Evolutionary conservation across 495 filamentous ascomycete genomes (phyloP), one percentile per base, ranked within the genome.

Genomic region (Penicillium subrubescens): DNA sequence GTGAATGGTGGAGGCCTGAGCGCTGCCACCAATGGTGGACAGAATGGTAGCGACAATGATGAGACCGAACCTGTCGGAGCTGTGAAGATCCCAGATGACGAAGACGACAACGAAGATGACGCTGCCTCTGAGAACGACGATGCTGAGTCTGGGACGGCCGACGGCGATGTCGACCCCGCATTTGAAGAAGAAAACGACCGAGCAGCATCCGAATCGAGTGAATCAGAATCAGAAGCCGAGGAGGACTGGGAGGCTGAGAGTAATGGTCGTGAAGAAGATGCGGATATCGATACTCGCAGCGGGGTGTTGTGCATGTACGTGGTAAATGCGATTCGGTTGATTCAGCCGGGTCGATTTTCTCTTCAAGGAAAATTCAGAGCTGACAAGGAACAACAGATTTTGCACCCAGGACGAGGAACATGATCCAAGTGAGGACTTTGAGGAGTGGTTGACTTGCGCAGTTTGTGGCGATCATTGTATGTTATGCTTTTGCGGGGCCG

Each of bases 401-500:
- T 97, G 93, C 75, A 85, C 83, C 43, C 82, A 91, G 66, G 90
- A 93, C 69, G 93, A 96, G 77, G 91, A 94, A 57, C 79, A 95
- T 65, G 93, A 97, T 65, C 92, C 93, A 8, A 88, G 85, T 65
- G 90, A 91, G 61, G 94, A 97, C 63, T 97, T 90, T 74, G 95
- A 98, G 77, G 83, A 90, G 61, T 93, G 90, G 72, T 81, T 98
- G 46, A 80, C 90, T 59, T 97, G 94, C 74, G 79, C 77, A 61
- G 85, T 89, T 62, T 98, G 95, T 77, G 90, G 88, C 58, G 91
- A 97, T 75, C 92, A 96, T 80, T 90, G 94, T 98, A 79, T 75
- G 92, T 89, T 66, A 65, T 66, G 59, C 61, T 61, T 60, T 61
- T 73, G 61, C 67, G 68, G 68, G 62, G 57, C 53, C 64, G 50